Evolutionary conservation across 805 yeast species (phyloP), one percentile per base, ranked within the genome.

Genomic region (Vanderwaltozyma verrucispora): DNA sequence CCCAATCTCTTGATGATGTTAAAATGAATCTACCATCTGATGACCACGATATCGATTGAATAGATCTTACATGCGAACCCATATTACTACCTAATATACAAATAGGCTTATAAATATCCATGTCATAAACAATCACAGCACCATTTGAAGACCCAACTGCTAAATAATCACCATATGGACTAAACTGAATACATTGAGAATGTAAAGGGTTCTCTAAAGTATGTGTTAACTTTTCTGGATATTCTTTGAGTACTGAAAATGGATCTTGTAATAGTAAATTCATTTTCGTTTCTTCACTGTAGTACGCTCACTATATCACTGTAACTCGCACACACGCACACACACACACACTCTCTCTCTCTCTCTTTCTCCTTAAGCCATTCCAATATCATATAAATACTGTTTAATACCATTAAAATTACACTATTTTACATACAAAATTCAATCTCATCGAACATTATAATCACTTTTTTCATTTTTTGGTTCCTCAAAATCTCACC

Each of bases 251-350:
- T 17, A 89, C 87, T 2, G 89, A 76, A 57, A 86, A 85, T 3
- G 96, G 96, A 59, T 88, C 97, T 45, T 84, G 74, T 18, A 89
- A 68, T 9, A 92, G 69, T 25, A 87, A 65, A 57, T 88, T 88
- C 49, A 59, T 54, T 46, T n/a, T n/a, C n/a, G n/a, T 21, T 21
- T 21, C 23, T 21, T 21, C 9, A 21, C 6, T 6, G 23, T 21
- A 21, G 9, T 7, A 21, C 6, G 9, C 9, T 7, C 23, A 21
- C 9, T 9, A 11, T 5, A 18, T 28, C 14, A 6, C 7, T 16
- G 14, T 10, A 10, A 6, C 14, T 25, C 6, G 14, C 12, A 8
- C 14, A 25, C 14, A 17, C 28, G n/a, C n/a, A n/a, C 25, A 21
- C 16, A 21, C n/a, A n/a, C 25, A 21, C 16, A 21, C 13, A 9